A percentile compares a stretch with the other conserved stretches of the same genome.
Evolutionary conservation across 129 eudicot genomes (phyloP).

Genomic region (Artemisia annua): DNA sequence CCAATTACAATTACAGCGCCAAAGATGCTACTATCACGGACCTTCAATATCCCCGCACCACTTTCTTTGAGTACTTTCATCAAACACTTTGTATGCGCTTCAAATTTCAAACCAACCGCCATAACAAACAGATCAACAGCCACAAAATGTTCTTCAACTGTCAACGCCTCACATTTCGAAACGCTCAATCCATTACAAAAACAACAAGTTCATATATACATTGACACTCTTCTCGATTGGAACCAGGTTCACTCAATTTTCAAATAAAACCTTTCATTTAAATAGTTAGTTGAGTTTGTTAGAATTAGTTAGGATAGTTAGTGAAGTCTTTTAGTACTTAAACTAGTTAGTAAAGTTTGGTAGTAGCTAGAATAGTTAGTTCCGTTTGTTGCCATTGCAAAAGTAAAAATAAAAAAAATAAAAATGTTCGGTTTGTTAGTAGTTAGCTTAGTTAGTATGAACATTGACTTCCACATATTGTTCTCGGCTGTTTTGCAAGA

Average conservation of each 20-base stretch:
- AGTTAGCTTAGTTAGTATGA: no score
- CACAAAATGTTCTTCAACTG: slow-evolving; percentile 33
- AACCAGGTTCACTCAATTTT: slow-evolving; percentile 60
- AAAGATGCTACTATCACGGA: slow-evolving; percentile 46
- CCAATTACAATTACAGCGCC: slow-evolving; percentile 41
- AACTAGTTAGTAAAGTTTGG: no score
- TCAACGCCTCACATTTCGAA: slow-evolving; percentile 48
- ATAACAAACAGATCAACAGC: slow-evolving; percentile 15
- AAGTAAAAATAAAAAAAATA: no score
- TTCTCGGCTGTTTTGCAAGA: no score
- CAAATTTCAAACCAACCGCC: slow-evolving; percentile 34
- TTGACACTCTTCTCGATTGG: slow-evolving; percentile 84
- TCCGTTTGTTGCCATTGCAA: no score
- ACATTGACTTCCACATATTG: no score
- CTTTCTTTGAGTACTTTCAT: slow-evolving; percentile 52
- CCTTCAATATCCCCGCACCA: slow-evolving; percentile 26
- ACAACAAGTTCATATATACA: slow-evolving; percentile 60
- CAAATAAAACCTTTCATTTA: no score
- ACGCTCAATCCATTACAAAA: slow-evolving; percentile 58
- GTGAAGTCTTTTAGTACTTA: no score
- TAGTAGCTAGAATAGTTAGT: no score
- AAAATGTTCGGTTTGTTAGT: no score
- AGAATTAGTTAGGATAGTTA: no score
- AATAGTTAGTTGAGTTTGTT: no score
- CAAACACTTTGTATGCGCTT: slow-evolving; percentile 60